Percentiles rank a stretch among this genome's conserved stretches.
Conservation (phyloP, 1,284 basidiomycete genomes). For the Dichomitus squalens region DNA sequence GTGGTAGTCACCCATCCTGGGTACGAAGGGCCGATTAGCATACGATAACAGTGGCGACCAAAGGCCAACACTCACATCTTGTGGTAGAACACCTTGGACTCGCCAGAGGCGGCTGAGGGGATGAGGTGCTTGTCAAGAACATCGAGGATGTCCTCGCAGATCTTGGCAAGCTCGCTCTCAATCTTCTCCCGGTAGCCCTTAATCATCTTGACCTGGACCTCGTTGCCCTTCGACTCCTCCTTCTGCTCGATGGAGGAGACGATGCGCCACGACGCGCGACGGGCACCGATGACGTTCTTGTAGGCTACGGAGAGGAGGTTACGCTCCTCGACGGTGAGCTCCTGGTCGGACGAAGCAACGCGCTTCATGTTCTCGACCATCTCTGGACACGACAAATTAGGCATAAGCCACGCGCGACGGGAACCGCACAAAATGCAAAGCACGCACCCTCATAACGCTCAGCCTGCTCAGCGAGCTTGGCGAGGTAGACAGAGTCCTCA, state of each 20-base stretch:
- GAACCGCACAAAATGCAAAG: slow-evolving; percentile 9
- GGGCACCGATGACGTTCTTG: slow-evolving; percentile 99
- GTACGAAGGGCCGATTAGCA: neutral
- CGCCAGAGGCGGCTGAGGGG: slow-evolving; percentile 95
- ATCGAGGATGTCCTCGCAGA: slow-evolving; percentile 99
- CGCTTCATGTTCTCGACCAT: slow-evolving; percentile 99
- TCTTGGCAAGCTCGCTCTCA: slow-evolving; percentile 96
- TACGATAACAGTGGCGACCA: neutral
- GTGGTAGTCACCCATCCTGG: slow-evolving; percentile 99
- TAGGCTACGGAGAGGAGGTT: slow-evolving; percentile 99
- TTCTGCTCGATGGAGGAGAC: slow-evolving; percentile 99
- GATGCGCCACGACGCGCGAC: slow-evolving; percentile 98
- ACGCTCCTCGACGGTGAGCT: slow-evolving; percentile 99
- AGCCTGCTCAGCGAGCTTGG: slow-evolving; percentile 99
- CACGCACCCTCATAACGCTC: slow-evolving; percentile 96
- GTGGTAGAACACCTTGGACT: slow-evolving; percentile 99
- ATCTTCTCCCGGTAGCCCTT: slow-evolving; percentile 99
- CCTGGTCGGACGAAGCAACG: slow-evolving; percentile 95
- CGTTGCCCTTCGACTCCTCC: slow-evolving; percentile 99
- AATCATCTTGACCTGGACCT: slow-evolving; percentile 98
- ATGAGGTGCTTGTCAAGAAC: slow-evolving; percentile 99
- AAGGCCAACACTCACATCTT: slow-evolving; percentile 82
- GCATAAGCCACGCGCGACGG: slow-evolving; percentile 20
- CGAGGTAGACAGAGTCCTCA: slow-evolving; percentile 98
- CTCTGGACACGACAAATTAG: slow-evolving; percentile 52